Conservation (phyloP, 495 filamentous ascomycete species). For the Aspergillus nanangensis region DNA sequence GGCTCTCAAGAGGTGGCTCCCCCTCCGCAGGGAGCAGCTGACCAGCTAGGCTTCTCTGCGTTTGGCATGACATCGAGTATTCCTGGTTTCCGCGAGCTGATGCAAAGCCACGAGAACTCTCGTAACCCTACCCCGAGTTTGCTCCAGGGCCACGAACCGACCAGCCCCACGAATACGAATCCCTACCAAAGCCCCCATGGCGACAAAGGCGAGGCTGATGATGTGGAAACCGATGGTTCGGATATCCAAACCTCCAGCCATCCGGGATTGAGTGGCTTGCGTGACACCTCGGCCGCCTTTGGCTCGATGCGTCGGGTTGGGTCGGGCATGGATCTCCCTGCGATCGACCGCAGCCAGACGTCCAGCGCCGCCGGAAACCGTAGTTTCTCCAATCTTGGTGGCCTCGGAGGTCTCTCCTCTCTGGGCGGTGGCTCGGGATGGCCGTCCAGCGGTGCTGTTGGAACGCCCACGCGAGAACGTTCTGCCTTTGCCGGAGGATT, state of each 20-base stretch:
- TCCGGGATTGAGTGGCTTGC: constrained; percentile 52
- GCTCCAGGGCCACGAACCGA: constrained; percentile 57
- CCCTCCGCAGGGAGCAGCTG: constrained; percentile 42
- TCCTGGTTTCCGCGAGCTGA: constrained; percentile 59
- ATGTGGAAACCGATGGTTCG: constrained; percentile 55
- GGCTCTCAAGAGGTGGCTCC: constrained; percentile 73
- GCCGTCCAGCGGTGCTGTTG: constrained; percentile 54
- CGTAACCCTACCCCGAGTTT: constrained; percentile 54
- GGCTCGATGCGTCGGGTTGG: constrained; percentile 44
- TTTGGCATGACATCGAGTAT: constrained; percentile 82
- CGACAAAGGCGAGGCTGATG: constrained; percentile 67
- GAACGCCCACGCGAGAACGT: constrained; percentile 74
- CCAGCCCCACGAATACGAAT: constrained; percentile 94
- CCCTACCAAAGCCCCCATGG: constrained; percentile 94
- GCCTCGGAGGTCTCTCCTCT: constrained; percentile 53
- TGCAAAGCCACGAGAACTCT: constrained; percentile 54
- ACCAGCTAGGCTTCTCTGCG: constrained; percentile 52
- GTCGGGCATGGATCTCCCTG: constrained; percentile 57
- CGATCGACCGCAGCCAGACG: constrained; percentile 79
- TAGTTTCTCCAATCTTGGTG: constrained; percentile 63
- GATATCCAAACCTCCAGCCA: constrained; percentile 54
- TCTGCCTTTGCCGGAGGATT: constrained; percentile 63
- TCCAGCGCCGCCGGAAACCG: constrained; percentile 74
- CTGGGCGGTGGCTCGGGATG: constrained; percentile 59
- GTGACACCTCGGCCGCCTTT: constrained; percentile 46